Evolutionary conservation across 208 protist genomes (phyloP), one percentile per base, ranked within the genome.

Genomic region (Acanthamoeba culbertsoni): DNA sequence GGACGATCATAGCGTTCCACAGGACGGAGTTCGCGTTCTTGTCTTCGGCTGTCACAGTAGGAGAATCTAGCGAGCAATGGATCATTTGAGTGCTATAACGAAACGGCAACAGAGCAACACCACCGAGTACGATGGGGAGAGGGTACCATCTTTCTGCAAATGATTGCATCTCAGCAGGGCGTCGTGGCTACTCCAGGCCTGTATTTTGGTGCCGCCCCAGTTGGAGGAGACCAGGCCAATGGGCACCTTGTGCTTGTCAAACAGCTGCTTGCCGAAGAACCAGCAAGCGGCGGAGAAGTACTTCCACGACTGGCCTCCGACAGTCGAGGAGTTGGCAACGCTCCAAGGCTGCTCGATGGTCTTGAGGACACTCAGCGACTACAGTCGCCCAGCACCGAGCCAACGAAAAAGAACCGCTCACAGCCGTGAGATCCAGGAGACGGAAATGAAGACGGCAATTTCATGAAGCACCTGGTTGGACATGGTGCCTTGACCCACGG

Each of bases 1-100:
- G 63, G 1, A 73, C 62, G 20, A 94, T 77, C 92, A 94, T 94
- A 43, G 63, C 92, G 51, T 94, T 94, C 51, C 75, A 94, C 28
- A 94, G 28, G 14, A 71, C 71, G 7, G 65, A 82, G 35, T 33
- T 23, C 45, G 65, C 63, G 55, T 92, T 92, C 45, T 26, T n/a
- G n/a, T n/a, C n/a, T n/a, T n/a, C n/a, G 82, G 7, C 26, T 51
- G n/a, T 1, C 48, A 55, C 48, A 8, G 48, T 23, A 8, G 16
- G 59, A 10, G 12, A 68, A 33, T n/a, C 31, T 43, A 23, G 33
- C 42, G 16, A 40, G 20, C 68, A 51, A 33, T 68, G 28, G 8
- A 68, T 40, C 12, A 55, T 23, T 8, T 23, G 48, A 18, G 48
- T 55, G 48, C 48, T 18, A 55, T 55, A 18, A 55, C 48, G 48